Percentiles rank a stretch among this genome's conserved stretches.
Conservation (phyloP, 208 protist species). For the Leishmania tropica region DNA sequence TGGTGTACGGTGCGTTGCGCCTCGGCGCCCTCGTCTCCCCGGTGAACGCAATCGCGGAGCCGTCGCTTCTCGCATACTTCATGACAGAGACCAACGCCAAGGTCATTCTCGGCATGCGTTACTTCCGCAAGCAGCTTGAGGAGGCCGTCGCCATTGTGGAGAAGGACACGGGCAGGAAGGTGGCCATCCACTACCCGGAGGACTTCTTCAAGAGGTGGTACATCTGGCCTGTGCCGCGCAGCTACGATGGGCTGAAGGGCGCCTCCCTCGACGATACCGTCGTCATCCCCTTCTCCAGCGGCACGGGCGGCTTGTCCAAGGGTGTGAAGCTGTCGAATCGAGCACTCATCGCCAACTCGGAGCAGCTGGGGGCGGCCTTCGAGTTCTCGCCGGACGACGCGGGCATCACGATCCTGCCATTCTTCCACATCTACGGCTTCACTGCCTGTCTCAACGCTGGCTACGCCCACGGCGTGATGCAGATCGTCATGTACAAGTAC, state of each 20-base stretch:
- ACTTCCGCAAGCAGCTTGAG: slow-evolving; percentile 26
- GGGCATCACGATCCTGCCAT: slow-evolving; percentile 59
- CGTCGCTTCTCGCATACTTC: slow-evolving; percentile 26
- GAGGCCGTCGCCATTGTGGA: slow-evolving; percentile 23
- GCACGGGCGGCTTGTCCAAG: slow-evolving; percentile 45
- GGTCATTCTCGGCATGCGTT: slow-evolving; percentile 24
- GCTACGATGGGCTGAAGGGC: slow-evolving; percentile 17
- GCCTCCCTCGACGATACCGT: slow-evolving; percentile 22
- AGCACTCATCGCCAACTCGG: slow-evolving; percentile 33
- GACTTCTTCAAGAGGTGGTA: slow-evolving; percentile 27
- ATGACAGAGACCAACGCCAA: slow-evolving; percentile 27
- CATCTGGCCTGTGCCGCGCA: slow-evolving; percentile 17
- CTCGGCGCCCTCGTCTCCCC: slow-evolving; percentile 40
- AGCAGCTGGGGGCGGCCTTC: slow-evolving; percentile 28
- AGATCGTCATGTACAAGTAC: slow-evolving; percentile 68
- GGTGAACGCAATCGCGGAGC: slow-evolving; percentile 26
- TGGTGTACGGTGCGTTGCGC: slow-evolving; percentile 33
- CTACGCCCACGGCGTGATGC: slow-evolving; percentile 28
- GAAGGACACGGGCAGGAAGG: slow-evolving; percentile 24
- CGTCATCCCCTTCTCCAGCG: slow-evolving; percentile 19
- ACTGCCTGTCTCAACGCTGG: slow-evolving; percentile 40
- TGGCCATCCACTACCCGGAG: slow-evolving; percentile 30
- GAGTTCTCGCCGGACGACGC: slow-evolving; percentile 28
- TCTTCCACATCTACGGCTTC: slow-evolving; percentile 89
- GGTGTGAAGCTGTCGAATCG: slow-evolving; percentile 50